These are phyloP conservation scores for Starmerella geochares DNA, from an alignment of 805 yeast genomes.

Conservation along the genomic window DNA sequence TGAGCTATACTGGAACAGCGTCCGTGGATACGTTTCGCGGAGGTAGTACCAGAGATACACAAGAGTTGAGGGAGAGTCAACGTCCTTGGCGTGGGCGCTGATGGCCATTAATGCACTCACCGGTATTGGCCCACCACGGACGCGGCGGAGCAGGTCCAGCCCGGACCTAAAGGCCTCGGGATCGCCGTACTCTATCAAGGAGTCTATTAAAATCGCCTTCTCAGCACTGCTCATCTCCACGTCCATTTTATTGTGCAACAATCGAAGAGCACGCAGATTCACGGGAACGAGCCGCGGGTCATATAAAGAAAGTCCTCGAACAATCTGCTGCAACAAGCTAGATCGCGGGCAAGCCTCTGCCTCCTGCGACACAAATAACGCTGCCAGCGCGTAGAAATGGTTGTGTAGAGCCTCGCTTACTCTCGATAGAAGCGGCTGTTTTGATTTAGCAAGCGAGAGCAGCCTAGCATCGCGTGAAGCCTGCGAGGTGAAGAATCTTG, in stretches of 20 bases:
- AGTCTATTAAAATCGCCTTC: constrained; percentile 13
- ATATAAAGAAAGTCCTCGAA: constrained; percentile 18
- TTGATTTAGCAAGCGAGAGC: background rate
- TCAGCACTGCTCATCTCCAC: constrained; percentile 15
- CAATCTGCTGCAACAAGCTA: background rate
- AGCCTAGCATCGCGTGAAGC: background rate
- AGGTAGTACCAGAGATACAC: constrained; percentile 15
- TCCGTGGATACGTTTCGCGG: constrained; percentile 6
- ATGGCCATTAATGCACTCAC: constrained; percentile 11
- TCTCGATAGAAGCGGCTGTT: background rate
- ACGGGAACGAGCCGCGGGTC: constrained; percentile 22
- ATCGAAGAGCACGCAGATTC: constrained; percentile 12
- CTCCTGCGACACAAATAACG: constrained; percentile 6
- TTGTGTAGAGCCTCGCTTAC: constrained; percentile 10
- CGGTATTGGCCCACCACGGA: constrained; percentile 16
- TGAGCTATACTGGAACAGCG: constrained; percentile 6
- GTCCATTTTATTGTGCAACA: background rate
- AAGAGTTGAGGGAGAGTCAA: background rate
- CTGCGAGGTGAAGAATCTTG: background rate
- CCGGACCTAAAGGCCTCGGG: constrained; percentile 10
- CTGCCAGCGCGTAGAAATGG: constrained; percentile 18
- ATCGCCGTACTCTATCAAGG: constrained; percentile 14
- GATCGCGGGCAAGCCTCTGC: background rate
- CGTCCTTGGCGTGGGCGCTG: constrained; percentile 7
- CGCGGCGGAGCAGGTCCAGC: background rate